Evolutionary conservation across 176 grass and related monocot species (phyloP).

Genomic region (Carex scoparia): DNA sequence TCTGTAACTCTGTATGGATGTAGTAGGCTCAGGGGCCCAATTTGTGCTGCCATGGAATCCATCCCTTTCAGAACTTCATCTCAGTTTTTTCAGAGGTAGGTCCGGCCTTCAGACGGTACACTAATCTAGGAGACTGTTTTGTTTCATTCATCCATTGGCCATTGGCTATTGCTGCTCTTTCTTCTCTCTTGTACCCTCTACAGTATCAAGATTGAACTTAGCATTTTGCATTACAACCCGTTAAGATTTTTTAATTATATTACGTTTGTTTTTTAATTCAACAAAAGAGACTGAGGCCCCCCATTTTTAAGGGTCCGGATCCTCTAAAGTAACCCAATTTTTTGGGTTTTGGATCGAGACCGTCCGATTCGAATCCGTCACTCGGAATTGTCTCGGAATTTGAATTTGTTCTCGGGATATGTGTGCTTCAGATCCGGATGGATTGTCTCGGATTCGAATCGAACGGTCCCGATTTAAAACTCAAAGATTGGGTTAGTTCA

Average conservation of each 20-base stretch:
- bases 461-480: too few species aligned
- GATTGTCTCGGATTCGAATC: too few species aligned
- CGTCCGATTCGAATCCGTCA: too few species aligned
- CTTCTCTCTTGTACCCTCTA: background rate
- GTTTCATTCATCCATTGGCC: background rate
- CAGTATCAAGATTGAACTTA: background rate
- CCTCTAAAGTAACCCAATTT: too few species aligned
- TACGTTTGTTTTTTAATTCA: background rate
- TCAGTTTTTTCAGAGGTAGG: conserved; percentile 9
- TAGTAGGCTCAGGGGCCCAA: conserved; percentile 13
- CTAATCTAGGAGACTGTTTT: conserved; percentile 7
- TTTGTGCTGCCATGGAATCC: conserved; percentile 24
- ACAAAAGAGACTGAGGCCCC: too few species aligned
- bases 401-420: too few species aligned
- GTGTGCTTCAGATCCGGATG: too few species aligned
- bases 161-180: background rate
- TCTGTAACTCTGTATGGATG: background rate
- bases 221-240: background rate
- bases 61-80: conserved; percentile 6
- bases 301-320: too few species aligned
- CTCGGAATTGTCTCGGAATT: too few species aligned
- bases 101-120: background rate
- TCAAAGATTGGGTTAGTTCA: too few species aligned
- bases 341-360: too few species aligned
- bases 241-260: background rate